phyloP scores from a whole-genome alignment of 75 land plant genomes.

The Chamaecyparis obtusa region DNA sequence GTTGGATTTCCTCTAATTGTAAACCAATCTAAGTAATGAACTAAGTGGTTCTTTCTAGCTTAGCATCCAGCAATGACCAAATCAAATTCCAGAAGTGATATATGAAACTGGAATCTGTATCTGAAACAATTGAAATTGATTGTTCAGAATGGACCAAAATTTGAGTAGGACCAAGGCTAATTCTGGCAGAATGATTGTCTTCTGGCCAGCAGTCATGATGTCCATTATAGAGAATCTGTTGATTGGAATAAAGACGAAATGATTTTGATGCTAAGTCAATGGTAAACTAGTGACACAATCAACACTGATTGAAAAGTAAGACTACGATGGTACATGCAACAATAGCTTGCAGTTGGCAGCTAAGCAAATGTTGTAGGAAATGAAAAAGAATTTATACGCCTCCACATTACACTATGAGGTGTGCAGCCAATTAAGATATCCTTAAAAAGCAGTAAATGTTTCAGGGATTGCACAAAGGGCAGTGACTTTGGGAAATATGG shows the following conservation, averaged over 20 bases:
- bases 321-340: too few relatives aligned
- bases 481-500: too few relatives aligned
- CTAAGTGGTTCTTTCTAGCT: background rate
- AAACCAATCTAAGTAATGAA: background rate
- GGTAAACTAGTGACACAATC: background rate
- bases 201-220: too few relatives aligned
- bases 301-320: background rate
- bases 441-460: too few relatives aligned
- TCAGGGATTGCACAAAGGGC: too few relatives aligned
- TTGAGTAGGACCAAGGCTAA: background rate
- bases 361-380: too few relatives aligned
- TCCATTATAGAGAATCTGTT: background rate
- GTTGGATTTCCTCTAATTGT: background rate
- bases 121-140: background rate
- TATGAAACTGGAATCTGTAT: background rate
- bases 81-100: background rate
- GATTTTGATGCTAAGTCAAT: background rate
- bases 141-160: background rate
- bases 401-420: too few relatives aligned
- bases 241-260: background rate
- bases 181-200: background rate
- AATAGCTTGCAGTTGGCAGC: too few relatives aligned
- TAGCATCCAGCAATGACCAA: background rate
- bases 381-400: too few relatives aligned
- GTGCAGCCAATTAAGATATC: too few relatives aligned